A percentile compares a stretch with the other conserved stretches of the same genome.
Conservation (phyloP, 768 basidiomycete species). For the Hericium coralloides region DNA sequence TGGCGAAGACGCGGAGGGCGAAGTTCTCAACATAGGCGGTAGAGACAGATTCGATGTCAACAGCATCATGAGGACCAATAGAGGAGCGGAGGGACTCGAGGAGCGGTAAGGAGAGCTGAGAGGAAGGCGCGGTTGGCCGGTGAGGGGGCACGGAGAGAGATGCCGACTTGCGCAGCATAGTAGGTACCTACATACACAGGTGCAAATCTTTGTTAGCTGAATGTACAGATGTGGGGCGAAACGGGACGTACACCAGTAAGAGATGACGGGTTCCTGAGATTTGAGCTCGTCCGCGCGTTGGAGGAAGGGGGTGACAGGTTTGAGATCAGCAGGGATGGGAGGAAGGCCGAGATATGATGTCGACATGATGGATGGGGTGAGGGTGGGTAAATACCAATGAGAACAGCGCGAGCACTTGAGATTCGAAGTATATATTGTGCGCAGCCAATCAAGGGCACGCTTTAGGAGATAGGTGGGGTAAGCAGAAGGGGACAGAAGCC, state of each 20-base stretch:
- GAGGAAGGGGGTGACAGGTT: constrained; percentile 66
- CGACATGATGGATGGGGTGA: neutral
- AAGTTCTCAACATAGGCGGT: constrained; percentile 94
- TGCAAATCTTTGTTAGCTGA: too few species aligned
- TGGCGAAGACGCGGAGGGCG: constrained; percentile 78
- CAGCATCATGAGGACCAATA: constrained; percentile 67
- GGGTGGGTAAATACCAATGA: neutral
- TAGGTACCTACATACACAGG: constrained; percentile 55
- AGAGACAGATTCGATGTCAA: constrained; percentile 75
- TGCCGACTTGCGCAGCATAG: constrained; percentile 85
- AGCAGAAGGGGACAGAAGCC: too few species aligned
- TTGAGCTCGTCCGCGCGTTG: constrained; percentile 87
- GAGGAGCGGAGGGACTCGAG: constrained; percentile 78
- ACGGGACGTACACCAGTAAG: constrained; percentile 84
- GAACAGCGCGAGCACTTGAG: neutral
- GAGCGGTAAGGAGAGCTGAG: constrained; percentile 57
- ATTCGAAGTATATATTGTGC: neutral
- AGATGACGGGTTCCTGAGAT: constrained; percentile 73
- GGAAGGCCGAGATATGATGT: constrained; percentile 41
- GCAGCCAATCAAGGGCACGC: too few species aligned
- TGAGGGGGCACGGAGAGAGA: constrained; percentile 64
- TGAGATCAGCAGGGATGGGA: constrained; percentile 52
- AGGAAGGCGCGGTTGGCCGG: constrained; percentile 57
- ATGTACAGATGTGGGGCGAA: neutral
- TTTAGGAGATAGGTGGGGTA: too few species aligned